Evolutionary conservation across 164 flowering plant genomes (phyloP), one percentile per base, ranked within the genome.

Genomic region (Nelumbo lutea): DNA sequence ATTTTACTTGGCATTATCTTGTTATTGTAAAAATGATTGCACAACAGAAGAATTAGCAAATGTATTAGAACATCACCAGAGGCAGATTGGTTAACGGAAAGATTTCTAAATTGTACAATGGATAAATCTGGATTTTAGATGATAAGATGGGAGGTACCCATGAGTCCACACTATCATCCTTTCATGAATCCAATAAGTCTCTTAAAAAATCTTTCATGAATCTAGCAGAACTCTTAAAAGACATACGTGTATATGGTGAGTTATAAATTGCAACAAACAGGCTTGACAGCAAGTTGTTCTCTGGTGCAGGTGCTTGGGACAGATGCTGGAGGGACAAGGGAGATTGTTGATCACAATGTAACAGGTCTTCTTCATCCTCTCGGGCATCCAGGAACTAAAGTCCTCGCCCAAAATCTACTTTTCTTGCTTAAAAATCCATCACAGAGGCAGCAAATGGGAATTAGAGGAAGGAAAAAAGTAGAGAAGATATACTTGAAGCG

Each of bases 251-350:
- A 27, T 27, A 27, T 27, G 27, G 27, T 27, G 27, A 27, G 27
- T 27, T 27, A 53, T 15, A 10, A 10, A 53, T 0, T 3, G n/a
- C n/a, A 9, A 53, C 11, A 9, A 57, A 15, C 44, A 52, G 41
- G 13, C 2, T 51, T 52, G 4, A 41, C 45, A 52, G 42, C 1
- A 42, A 61, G 6, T 9, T 61, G 9, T 48, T 59, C 10, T 59
- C 14, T 59, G 77, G 66, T 45, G 67, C 87, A 96, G 99, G 88
- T 96, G 44, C 88, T 96, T 11, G 99, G 98, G 74, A 96, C 99
- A 7, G 96, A 93, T 79, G 90, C 96, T 15, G 99, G 98, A 59
- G 99, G 99, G 62, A 91, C 99, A 58, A 75, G 61, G 68, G 98
- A 91, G 87, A 90, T 91, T 52, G 90, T 93, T 5, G 89, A 93